Evolutionary conservation across 768 basidiomycete genomes (phyloP).

Genomic region (Psilocybe cubensis): DNA sequence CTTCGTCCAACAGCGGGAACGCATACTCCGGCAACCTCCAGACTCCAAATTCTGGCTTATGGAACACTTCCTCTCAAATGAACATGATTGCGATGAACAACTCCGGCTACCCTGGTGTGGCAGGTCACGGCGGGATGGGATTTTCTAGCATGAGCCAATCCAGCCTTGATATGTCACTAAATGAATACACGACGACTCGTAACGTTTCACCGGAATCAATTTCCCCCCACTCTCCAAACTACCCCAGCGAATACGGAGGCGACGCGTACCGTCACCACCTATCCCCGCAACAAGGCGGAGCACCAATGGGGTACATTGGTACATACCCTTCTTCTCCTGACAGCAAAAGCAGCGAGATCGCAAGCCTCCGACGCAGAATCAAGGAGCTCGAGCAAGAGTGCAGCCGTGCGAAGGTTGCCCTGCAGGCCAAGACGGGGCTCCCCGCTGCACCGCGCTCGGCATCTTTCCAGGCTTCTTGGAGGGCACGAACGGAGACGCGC

Average conservation of each 20-base stretch:
- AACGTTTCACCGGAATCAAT: conserved; percentile 45
- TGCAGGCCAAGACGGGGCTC: conserved; percentile 27
- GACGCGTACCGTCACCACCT: conserved; percentile 5
- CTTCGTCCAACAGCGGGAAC: conserved; percentile 21
- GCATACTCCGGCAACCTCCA: conserved; percentile 20
- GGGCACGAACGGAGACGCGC: conserved; percentile 73
- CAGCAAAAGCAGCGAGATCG: conserved; percentile 37
- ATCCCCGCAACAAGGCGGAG: conserved; percentile 13
- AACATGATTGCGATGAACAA: conserved; percentile 31
- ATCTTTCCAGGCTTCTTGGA: conserved; percentile 67
- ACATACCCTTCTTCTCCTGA: conserved; percentile 22
- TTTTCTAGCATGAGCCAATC: conserved; percentile 19
- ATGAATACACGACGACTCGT: conserved; percentile 29
- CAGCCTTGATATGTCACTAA: conserved; percentile 25
- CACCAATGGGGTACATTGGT: conserved; percentile 19
- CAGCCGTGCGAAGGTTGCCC: conserved; percentile 44
- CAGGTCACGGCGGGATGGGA: conserved; percentile 24
- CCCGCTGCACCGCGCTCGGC: conserved; percentile 41
- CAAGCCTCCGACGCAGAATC: conserved; percentile 56
- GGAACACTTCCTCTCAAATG: conserved; percentile 19
- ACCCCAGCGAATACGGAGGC: conserved; percentile 19
- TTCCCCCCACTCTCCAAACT: conserved; percentile 34
- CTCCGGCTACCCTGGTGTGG: conserved; percentile 29
- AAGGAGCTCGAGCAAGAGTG: conserved; percentile 67
- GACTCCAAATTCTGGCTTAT: conserved; percentile 17